Evolutionary conservation across 768 basidiomycete species (phyloP).

Genomic region (Cantharellus cinnabarinus): DNA sequence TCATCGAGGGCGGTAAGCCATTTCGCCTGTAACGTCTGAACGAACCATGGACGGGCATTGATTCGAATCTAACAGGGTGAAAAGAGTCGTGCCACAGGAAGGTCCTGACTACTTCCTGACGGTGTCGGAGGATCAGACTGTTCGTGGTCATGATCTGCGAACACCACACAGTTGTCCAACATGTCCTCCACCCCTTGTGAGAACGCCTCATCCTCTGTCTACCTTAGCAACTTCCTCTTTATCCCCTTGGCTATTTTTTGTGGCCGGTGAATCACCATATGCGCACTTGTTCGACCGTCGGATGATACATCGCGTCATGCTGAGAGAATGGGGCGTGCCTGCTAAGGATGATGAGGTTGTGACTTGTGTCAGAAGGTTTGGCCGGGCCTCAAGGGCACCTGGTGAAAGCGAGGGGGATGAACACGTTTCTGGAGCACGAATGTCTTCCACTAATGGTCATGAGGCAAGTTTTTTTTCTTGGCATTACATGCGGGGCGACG

Average conservation of each 20-base stretch:
- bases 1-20: conserved; percentile 25
- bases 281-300: conserved; percentile 76
- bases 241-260: conserved; percentile 67
- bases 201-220: conserved; percentile 43
- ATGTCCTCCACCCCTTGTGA: conserved; percentile 57
- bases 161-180: conserved; percentile 39
- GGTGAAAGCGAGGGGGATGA: conserved; percentile 23
- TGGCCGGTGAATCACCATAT: conserved; percentile 60
- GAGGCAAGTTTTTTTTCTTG: conserved; percentile 30
- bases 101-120: conserved; percentile 59
- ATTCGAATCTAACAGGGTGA: conserved; percentile 28
- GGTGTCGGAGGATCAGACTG: conserved; percentile 76
- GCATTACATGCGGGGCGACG: not conserved
- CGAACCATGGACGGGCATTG: not conserved
- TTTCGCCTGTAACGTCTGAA: not conserved
- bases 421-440: conserved; percentile 60
- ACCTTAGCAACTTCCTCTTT: conserved; percentile 57
- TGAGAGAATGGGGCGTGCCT: conserved; percentile 50
- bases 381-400: conserved; percentile 22
- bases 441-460: conserved; percentile 50
- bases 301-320: conserved; percentile 37
- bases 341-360: conserved; percentile 28
- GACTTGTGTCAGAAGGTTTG: conserved; percentile 68
- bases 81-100: conserved; percentile 61
- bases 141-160: conserved; percentile 73